These are phyloP conservation scores for Russula abietina DNA, from an alignment of 768 basidiomycete species.

Conservation along the genomic window DNA sequence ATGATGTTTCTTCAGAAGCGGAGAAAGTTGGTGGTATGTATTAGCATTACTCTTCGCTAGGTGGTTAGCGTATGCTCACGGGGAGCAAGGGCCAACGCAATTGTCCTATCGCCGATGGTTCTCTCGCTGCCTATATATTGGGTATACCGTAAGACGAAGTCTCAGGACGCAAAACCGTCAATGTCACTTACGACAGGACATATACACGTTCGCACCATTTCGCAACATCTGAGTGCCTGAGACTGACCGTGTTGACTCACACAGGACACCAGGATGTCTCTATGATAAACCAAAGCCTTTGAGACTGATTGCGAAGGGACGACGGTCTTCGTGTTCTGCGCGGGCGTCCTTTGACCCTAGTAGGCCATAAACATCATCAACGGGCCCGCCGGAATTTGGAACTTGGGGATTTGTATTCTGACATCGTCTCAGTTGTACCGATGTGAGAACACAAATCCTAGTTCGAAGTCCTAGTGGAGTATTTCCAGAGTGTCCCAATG, in stretches of 20 bases:
- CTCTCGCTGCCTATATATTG: neutral
- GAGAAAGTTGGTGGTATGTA: neutral
- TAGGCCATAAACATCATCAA: neutral
- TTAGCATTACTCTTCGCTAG: neutral
- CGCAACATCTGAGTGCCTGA: neutral
- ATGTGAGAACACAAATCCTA: neutral
- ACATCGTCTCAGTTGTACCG: neutral
- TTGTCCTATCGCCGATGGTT: neutral
- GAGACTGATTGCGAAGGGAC: neutral
- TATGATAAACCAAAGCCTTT: neutral
- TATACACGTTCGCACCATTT: neutral
- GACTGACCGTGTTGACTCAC: neutral
- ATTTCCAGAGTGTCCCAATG: neutral
- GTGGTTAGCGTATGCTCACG: neutral
- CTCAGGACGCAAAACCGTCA: neutral
- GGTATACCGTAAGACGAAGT: neutral
- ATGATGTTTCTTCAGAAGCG: neutral
- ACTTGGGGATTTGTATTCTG: neutral
- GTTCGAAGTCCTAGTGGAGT: neutral
- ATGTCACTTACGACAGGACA: neutral
- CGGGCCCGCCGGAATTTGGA: neutral
- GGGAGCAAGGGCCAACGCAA: neutral
- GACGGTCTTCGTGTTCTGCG: too few relatives aligned
- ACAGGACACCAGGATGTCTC: neutral
- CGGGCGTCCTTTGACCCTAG: too few relatives aligned